phyloP scores from a whole-genome alignment of 2,329 filamentous ascomycete species.

The Aureobasidium sp. region DNA sequence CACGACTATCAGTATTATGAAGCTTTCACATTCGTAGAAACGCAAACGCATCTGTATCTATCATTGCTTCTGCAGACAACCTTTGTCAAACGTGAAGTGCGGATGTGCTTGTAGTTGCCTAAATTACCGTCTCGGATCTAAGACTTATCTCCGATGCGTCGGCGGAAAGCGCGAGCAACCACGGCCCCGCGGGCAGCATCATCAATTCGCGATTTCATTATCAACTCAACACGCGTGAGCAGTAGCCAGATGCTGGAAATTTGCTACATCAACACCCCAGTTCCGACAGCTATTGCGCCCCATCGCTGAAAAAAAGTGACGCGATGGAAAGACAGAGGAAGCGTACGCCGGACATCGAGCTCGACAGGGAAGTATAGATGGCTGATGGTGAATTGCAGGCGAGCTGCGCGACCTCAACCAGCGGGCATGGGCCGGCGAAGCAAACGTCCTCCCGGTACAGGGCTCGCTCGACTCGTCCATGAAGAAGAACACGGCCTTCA shows the following conservation, averaged over 20 bases:
- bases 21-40: neutral
- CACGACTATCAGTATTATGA: neutral
- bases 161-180: neutral
- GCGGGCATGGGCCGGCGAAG: slow-evolving; percentile 80
- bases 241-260: slow-evolving; percentile 5
- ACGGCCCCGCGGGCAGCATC: neutral
- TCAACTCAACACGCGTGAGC: neutral
- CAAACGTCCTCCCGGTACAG: slow-evolving; percentile 70
- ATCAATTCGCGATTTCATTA: neutral
- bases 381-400: slow-evolving; percentile 43
- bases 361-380: neutral
- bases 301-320: slow-evolving; percentile 2
- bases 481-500: slow-evolving; percentile 98
- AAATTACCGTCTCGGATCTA: neutral
- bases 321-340: slow-evolving; percentile 44
- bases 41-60: neutral
- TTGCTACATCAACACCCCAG: neutral
- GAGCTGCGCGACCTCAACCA: slow-evolving; percentile 84
- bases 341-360: slow-evolving; percentile 26
- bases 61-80: neutral
- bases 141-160: neutral
- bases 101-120: neutral
- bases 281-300: neutral
- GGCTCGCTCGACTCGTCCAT: slow-evolving; percentile 83
- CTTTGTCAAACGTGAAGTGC: neutral